Base-by-base conservation (phyloP, 129 eudicot species). In the Flaveria sonorensis region DNA sequence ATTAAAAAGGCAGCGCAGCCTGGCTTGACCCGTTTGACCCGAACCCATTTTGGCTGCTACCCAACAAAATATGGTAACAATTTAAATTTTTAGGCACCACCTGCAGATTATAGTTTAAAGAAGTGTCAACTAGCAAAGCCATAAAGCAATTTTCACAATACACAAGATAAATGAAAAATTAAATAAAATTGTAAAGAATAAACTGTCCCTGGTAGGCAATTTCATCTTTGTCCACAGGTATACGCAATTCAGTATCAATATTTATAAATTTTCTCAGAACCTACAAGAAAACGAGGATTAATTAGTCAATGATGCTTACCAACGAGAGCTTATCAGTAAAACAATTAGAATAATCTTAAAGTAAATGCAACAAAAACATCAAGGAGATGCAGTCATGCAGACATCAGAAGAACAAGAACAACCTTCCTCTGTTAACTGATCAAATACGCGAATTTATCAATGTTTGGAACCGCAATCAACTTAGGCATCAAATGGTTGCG, bases 401-500 rank as follows among this genome's bases (percentile, higher is more conserved):
- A n/a, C n/a, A n/a, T n/a, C n/a, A n/a, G n/a, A n/a, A n/a, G n/a
- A n/a, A n/a, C n/a, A n/a, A n/a, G n/a, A n/a, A n/a, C 26, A 24
- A 24, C 97, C 89, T n/a, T 91, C 47, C 87, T 86, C 86, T 91
- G 97, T 87, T 91, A 90, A 36, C 79, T 75, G 51, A 91, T 59
- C 39, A 91, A 96, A 80, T 86, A 76, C 2, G 93, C 85, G 72
- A 89, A 89, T 76, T 94, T 91, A 56, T 89, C 99, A 24, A 91
- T 94, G 52, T 89, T 89, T 1, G 97, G 97, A 18, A 95, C 90
- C 3, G 92, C 99, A 72, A 87, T 88, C 75, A 94, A 79, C 69
- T 94, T 94, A 23, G 97, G 96, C 99, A 94, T 94, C 71, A 95
- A 42, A 71, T 91, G 89, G 76, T 91, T 94, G 57, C 99, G 93